Evolutionary conservation across 805 yeast genomes (phyloP).

Genomic region (Ogataea trehalophila): DNA sequence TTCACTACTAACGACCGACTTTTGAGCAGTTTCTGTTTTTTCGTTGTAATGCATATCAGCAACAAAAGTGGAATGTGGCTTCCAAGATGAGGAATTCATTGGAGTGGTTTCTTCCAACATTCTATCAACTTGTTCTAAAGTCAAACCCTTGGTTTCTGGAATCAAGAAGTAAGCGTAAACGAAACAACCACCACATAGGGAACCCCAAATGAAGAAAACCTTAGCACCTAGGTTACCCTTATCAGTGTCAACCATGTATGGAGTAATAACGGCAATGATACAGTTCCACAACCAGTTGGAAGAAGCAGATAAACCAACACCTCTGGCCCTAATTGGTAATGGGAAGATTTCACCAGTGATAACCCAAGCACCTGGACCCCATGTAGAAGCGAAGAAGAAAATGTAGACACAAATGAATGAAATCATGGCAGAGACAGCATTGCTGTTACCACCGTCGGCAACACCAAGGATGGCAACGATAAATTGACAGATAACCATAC

Average conservation of each 20-base stretch:
- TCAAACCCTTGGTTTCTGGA: slow-evolving; percentile 44
- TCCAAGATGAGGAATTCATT: slow-evolving; percentile 25
- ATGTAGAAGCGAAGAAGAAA: slow-evolving; percentile 48
- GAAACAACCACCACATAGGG: neutral
- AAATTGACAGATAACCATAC: slow-evolving; percentile 51
- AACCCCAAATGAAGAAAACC: slow-evolving; percentile 34
- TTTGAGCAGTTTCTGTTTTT: no score
- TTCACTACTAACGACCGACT: no score
- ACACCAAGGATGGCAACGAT: slow-evolving; percentile 46
- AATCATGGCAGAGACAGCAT: slow-evolving; percentile 28
- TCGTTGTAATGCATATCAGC: neutral
- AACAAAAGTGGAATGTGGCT: slow-evolving; percentile 29
- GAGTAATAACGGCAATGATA: slow-evolving; percentile 71
- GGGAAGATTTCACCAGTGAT: slow-evolving; percentile 60
- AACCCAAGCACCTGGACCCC: slow-evolving; percentile 84
- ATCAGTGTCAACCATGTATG: slow-evolving; percentile 64
- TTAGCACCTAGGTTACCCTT: slow-evolving; percentile 42
- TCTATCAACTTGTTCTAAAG: slow-evolving; percentile 42
- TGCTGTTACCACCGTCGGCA: slow-evolving; percentile 23
- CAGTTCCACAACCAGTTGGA: slow-evolving; percentile 80
- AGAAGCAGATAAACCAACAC: slow-evolving; percentile 65
- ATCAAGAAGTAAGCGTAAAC: slow-evolving; percentile 33
- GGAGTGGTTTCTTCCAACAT: slow-evolving; percentile 18
- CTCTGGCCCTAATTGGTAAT: slow-evolving; percentile 68
- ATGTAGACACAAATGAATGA: slow-evolving; percentile 21